Evolutionary conservation across 2,329 filamentous ascomycete species (phyloP).

Genomic region (Hymenoscyphus occultus): DNA sequence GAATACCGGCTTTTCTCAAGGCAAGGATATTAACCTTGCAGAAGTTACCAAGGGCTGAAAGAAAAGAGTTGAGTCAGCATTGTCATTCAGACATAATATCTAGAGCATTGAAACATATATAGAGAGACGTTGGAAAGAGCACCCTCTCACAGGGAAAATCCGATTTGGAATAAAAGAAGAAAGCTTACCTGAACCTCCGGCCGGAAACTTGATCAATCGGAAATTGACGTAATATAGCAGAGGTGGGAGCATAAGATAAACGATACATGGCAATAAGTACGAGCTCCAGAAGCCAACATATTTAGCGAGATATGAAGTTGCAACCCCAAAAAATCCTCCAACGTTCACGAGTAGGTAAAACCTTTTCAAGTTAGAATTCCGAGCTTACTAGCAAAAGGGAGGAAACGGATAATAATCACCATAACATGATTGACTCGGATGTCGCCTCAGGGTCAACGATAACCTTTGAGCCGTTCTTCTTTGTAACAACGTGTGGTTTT

Average conservation of each 20-base stretch:
- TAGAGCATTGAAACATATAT: too few relatives aligned
- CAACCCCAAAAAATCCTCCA: slow-evolving; percentile 50
- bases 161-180: too few relatives aligned
- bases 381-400: not conserved
- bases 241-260: slow-evolving; percentile 61
- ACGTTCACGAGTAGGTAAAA: slow-evolving; percentile 71
- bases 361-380: slow-evolving; percentile 30
- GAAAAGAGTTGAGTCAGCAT: too few relatives aligned
- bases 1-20: slow-evolving; percentile 58
- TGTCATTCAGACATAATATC: too few relatives aligned
- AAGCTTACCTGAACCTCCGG: slow-evolving; percentile 56
- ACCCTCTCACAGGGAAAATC: too few relatives aligned
- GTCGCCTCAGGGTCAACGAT: slow-evolving; percentile 59
- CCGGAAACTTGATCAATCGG: slow-evolving; percentile 58
- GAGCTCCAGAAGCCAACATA: slow-evolving; percentile 62
- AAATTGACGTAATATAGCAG: slow-evolving; percentile 59
- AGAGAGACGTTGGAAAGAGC: too few relatives aligned
- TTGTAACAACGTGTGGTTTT: slow-evolving; percentile 42
- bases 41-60: slow-evolving; percentile 59
- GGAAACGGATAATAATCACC: slow-evolving; percentile 15
- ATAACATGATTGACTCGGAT: slow-evolving; percentile 59
- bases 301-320: slow-evolving; percentile 42
- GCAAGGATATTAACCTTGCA: slow-evolving; percentile 57
- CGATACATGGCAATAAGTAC: slow-evolving; percentile 62
- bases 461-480: slow-evolving; percentile 55